A percentile compares a stretch with the other conserved stretches of the same genome.
phyloP scores from a whole-genome alignment of 2,329 filamentous ascomycete species.

The Neoarthrinium moseri region DNA sequence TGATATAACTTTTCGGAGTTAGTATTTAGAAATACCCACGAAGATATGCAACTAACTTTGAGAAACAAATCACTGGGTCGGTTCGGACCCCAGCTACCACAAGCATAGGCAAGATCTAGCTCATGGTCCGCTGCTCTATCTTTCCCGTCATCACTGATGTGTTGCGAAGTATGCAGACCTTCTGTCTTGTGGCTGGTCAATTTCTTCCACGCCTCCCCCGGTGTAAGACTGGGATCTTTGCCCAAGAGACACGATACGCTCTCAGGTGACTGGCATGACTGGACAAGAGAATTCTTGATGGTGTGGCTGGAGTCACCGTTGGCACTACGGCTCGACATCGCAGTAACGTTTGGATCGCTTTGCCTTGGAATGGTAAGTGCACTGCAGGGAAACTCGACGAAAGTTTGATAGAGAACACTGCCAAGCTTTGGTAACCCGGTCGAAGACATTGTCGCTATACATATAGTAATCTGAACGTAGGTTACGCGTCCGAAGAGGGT shows the following conservation, averaged over 20 bases:
- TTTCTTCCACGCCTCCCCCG: conserved; percentile 53
- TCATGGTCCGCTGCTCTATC: conserved; percentile 33
- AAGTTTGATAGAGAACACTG: conserved; percentile 22
- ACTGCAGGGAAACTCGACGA: conserved; percentile 28
- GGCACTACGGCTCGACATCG: neutral
- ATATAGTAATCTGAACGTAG: neutral
- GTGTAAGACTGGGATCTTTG: conserved; percentile 48
- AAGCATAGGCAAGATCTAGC: conserved; percentile 53
- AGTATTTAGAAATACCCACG: neutral
- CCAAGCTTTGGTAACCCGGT: conserved; percentile 9
- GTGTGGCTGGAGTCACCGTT: conserved; percentile 19
- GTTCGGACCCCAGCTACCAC: conserved; percentile 66
- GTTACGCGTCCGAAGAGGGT: neutral
- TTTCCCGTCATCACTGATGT: conserved; percentile 18
- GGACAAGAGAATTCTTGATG: conserved; percentile 45
- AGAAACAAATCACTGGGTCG: conserved; percentile 68
- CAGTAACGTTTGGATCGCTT: conserved; percentile 8
- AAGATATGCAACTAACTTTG: conserved; percentile 35
- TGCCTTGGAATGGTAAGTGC: conserved; percentile 26
- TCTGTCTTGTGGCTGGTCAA: conserved; percentile 43
- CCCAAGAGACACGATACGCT: conserved; percentile 61
- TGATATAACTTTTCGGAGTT: conserved; percentile 53
- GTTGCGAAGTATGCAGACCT: neutral
- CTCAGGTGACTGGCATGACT: conserved; percentile 49
- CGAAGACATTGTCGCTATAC: conserved; percentile 4